Conservation (phyloP, 805 yeast genomes). For the Debaryomyces castellii region DNA sequence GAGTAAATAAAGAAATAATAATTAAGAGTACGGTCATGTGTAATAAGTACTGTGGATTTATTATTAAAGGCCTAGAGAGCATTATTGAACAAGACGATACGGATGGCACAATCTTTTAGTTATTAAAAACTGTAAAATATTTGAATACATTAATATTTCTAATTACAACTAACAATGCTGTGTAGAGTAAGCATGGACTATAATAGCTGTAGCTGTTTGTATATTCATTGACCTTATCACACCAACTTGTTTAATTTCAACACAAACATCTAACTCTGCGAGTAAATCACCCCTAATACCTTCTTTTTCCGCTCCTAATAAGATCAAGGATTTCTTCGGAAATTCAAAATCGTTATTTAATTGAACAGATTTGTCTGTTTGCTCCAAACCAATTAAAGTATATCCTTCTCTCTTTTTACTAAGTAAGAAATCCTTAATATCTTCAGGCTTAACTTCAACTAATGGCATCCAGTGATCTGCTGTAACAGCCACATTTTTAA, state of each 20-base stretch:
- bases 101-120: conserved; percentile 26
- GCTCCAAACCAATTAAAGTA: conserved; percentile 86
- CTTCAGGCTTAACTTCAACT: conserved; percentile 63
- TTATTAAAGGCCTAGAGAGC: conserved; percentile 57
- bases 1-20: conserved; percentile 49
- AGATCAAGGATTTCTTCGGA: conserved; percentile 74
- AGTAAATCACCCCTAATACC: conserved; percentile 87
- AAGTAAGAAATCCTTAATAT: conserved; percentile 56
- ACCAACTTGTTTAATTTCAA: conserved; percentile 90
- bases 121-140: too few species aligned
- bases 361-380: conserved; percentile 84
- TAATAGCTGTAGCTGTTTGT: conserved; percentile 93
- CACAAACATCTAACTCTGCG: conserved; percentile 79
- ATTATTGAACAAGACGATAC: conserved; percentile 42
- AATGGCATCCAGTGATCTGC: conserved; percentile 97
- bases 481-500: conserved; percentile 87
- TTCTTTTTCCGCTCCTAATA: conserved; percentile 84
- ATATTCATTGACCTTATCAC: conserved; percentile 94
- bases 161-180: conserved; percentile 50
- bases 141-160: conserved; percentile 4
- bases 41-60: conserved; percentile 57
- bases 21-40: conserved; percentile 58
- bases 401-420: conserved; percentile 72
- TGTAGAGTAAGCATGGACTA: conserved; percentile 84
- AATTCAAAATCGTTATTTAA: conserved; percentile 63